Evolutionary conservation across 495 filamentous ascomycete genomes (phyloP).

Genomic region (Aspergillus cristatus): DNA sequence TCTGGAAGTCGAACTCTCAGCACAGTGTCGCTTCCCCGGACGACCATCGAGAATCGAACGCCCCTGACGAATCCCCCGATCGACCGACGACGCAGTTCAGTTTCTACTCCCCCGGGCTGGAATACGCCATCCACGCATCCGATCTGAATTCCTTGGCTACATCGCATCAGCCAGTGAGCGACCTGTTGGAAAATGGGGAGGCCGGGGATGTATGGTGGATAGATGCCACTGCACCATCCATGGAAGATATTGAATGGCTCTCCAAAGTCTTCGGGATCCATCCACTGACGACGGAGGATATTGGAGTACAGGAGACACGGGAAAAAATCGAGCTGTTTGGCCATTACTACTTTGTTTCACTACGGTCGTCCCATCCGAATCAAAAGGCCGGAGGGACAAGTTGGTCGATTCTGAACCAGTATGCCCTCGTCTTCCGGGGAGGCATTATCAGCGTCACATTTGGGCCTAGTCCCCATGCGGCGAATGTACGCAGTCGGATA

Average conservation of each 20-base stretch:
- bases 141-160: slow-evolving; percentile 66
- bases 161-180: slow-evolving; percentile 66
- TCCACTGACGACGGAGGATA: slow-evolving; percentile 85
- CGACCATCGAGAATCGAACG: not conserved
- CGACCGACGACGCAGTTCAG: slow-evolving; percentile 53
- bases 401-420: slow-evolving; percentile 69
- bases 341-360: slow-evolving; percentile 85
- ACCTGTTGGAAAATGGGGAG: slow-evolving; percentile 63
- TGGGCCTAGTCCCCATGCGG: slow-evolving; percentile 63
- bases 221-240: slow-evolving; percentile 72
- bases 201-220: slow-evolving; percentile 76
- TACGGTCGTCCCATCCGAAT: slow-evolving; percentile 69
- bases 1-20: no score
- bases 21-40: no score
- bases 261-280: slow-evolving; percentile 81
- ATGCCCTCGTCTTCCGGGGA: slow-evolving; percentile 84
- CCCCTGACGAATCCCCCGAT: not conserved
- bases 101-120: slow-evolving; percentile 79
- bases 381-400: slow-evolving; percentile 50
- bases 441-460: slow-evolving; percentile 83
- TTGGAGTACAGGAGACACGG: slow-evolving; percentile 77
- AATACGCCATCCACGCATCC: slow-evolving; percentile 69
- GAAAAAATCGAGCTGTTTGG: slow-evolving; percentile 94
- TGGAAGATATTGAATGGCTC: slow-evolving; percentile 71
- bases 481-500: slow-evolving; percentile 76